Base-by-base conservation (phyloP, 805 yeast species). In the Nakazawaea wyomingensis region DNA sequence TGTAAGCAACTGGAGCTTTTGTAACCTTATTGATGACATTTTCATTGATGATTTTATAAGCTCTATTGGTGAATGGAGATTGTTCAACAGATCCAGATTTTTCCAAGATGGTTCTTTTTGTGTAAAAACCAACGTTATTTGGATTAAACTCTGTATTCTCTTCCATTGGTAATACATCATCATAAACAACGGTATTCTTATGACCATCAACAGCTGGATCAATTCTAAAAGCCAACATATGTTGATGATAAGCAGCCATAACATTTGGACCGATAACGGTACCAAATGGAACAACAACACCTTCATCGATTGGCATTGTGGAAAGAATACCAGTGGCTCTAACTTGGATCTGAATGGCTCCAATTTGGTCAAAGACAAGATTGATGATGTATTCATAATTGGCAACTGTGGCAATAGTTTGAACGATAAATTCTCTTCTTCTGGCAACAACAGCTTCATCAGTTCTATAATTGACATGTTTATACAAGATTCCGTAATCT, bases 321-420 rank as follows among this genome's bases (percentile, higher is more conserved):
- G 91, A 84, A 52, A 85, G 71, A 56, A 85, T 85, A 72, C 95
- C 95, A 44, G 95, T 85, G 48, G 93, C 93, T 68, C 91, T 76
- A 48, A 82, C 82, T 61, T 85, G 89, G 49, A 85, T 80, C 50
- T 79, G 80, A 53, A 85, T 80, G 43, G 82, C 80, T 54, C 90
- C 95, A 52, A 82, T 87, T 64, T 78, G 87, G 55, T 80, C 85
- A 54, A 85, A 79, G 58, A 82, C 75, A 57, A 80, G 66, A 65
- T 83, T 83, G 53, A 84, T 61, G 51, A 82, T 75, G 68, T 85
- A 85, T 66, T 85, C 93, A 66, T 85, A 85, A 70, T 85, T 85
- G 48, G 90, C 89, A 49, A 84, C 91, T 30, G 93, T 85, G 27
- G 90, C 87, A 57, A 85, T 80, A 43, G 88, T 82, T 68, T 85